Conservation (phyloP, 495 filamentous ascomycete species). For the Aspergillus kassunensis region DNA sequence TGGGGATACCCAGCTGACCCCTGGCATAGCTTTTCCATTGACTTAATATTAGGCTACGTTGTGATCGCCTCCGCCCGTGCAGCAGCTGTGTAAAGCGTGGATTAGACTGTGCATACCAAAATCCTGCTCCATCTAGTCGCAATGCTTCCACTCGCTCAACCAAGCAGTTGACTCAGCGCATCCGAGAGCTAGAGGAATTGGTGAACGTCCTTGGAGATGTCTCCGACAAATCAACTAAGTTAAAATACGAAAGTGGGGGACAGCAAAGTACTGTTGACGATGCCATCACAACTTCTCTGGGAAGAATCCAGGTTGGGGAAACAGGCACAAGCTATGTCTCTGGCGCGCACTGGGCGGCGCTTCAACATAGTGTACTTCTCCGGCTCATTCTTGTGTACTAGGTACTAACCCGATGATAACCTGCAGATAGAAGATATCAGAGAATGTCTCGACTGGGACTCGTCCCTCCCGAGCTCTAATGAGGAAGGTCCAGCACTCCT, state of each 20-base stretch:
- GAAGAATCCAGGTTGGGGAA: constrained; percentile 1
- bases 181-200: constrained; percentile 4
- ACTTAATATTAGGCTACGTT: background rate
- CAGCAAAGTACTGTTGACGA: background rate
- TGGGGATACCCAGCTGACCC: background rate
- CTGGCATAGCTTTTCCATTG: background rate
- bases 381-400: background rate
- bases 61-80: constrained; percentile 8
- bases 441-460: background rate
- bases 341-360: constrained; percentile 7
- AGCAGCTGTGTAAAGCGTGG: constrained; percentile 5
- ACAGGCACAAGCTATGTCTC: constrained; percentile 5
- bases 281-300: background rate
- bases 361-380: constrained; percentile 3
- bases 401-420: background rate
- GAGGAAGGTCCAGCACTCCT: background rate
- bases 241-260: background rate
- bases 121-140: background rate
- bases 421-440: constrained; percentile 8
- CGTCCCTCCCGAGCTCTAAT: background rate
- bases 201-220: background rate
- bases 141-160: background rate
- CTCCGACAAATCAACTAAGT: background rate
- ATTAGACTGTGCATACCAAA: background rate
- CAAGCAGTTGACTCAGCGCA: constrained; percentile 1